Conservation (phyloP, 352 stramenopile genomes). For the Pythium myriotylum region DNA sequence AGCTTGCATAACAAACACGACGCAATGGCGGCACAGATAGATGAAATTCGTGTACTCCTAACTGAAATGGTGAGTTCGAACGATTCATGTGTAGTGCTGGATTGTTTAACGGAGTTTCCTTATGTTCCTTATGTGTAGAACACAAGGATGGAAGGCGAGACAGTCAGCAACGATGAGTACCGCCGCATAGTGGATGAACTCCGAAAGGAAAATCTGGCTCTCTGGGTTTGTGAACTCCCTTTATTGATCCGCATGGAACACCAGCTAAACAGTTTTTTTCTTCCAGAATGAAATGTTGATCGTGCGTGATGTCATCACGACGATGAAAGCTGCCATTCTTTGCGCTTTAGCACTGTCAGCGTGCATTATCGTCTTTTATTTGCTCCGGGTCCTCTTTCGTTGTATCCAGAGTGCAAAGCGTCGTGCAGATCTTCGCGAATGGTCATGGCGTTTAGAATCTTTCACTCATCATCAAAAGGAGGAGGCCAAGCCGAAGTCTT, state of each 20-base stretch:
- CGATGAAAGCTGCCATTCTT: constrained; percentile 84
- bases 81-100: neutral
- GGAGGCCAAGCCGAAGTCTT: constrained; percentile 18
- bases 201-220: constrained; percentile 28
- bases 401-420: constrained; percentile 74
- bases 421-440: constrained; percentile 73
- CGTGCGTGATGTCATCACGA: constrained; percentile 82
- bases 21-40: constrained; percentile 44
- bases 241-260: neutral
- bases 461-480: constrained; percentile 19
- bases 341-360: constrained; percentile 70
- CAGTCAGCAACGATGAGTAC: constrained; percentile 14
- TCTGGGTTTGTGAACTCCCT: constrained; percentile 35
- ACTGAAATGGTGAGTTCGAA: constrained; percentile 43
- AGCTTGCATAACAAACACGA: constrained; percentile 50
- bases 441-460: constrained; percentile 71
- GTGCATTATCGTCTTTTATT: constrained; percentile 74
- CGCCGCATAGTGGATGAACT: constrained; percentile 26
- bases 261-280: neutral
- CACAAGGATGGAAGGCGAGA: constrained; percentile 20
- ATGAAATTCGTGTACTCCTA: constrained; percentile 56
- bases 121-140: constrained; percentile 1
- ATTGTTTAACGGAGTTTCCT: neutral
- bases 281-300: constrained; percentile 76
- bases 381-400: constrained; percentile 67